Evolutionary conservation across 352 stramenopile genomes (phyloP).

Genomic region (Phytophthora syringae): DNA sequence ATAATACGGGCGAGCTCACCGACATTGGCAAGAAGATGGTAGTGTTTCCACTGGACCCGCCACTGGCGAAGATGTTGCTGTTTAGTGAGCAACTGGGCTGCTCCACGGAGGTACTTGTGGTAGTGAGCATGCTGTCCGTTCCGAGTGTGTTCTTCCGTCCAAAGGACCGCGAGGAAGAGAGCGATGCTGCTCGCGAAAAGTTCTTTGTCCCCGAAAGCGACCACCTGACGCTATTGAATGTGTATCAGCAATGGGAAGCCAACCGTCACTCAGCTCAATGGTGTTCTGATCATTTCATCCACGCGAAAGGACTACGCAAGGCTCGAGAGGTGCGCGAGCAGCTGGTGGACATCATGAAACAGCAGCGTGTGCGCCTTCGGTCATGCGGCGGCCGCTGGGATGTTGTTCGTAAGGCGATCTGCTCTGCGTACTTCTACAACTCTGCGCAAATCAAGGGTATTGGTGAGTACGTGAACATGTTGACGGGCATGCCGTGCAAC

Average conservation of each 20-base stretch:
- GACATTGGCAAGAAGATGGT: slow-evolving; percentile 97
- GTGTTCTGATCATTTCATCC: slow-evolving; percentile 97
- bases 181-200: slow-evolving; percentile 97
- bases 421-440: slow-evolving; percentile 99
- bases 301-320: slow-evolving; percentile 95
- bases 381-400: slow-evolving; percentile 96
- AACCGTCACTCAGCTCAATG: slow-evolving; percentile 96
- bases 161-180: slow-evolving; percentile 98
- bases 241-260: slow-evolving; percentile 95
- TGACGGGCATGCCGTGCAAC: slow-evolving; percentile 97
- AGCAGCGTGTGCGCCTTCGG: slow-evolving; percentile 92
- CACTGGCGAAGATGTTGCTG: slow-evolving; percentile 96
- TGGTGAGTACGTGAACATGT: slow-evolving; percentile 99
- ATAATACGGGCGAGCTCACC: slow-evolving; percentile 97
- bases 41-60: slow-evolving; percentile 98
- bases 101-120: slow-evolving; percentile 94
- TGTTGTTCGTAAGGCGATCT: slow-evolving; percentile 98
- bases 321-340: slow-evolving; percentile 94
- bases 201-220: slow-evolving; percentile 99
- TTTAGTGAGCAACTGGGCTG: slow-evolving; percentile 95
- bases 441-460: slow-evolving; percentile 99
- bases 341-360: slow-evolving; percentile 98
- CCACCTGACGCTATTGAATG: slow-evolving; percentile 97
- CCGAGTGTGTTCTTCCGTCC: slow-evolving; percentile 97
- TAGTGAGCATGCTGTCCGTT: slow-evolving; percentile 98